These are phyloP conservation scores for Mortierella sp. DNA, from an alignment of 371 early-diverging fungal species.

Conservation along the genomic window DNA sequence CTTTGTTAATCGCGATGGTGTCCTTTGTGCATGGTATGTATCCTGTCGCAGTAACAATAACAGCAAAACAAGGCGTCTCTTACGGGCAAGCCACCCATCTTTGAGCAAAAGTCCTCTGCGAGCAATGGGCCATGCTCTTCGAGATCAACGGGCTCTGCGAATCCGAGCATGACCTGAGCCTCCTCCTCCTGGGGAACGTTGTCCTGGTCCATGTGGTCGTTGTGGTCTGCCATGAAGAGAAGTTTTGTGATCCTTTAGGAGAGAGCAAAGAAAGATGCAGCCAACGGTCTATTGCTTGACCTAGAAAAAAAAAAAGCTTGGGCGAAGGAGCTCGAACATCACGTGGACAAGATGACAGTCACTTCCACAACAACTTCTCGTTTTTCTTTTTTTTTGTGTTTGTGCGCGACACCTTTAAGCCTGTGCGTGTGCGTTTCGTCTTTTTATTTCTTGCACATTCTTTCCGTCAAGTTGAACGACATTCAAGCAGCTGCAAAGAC, in stretches of 20 bases:
- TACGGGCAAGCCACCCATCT: slow-evolving; percentile 93
- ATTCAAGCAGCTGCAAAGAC: not conserved
- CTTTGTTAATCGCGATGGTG: not conserved
- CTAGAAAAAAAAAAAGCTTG: not conserved
- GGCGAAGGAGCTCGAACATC: slow-evolving; percentile 2
- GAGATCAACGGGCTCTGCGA: slow-evolving; percentile 75
- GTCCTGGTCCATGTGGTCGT: slow-evolving; percentile 18
- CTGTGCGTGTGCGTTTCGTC: not conserved
- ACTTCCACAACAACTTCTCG: not conserved
- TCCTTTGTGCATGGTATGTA: not conserved
- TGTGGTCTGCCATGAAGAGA: slow-evolving; percentile 29
- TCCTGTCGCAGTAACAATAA: not conserved
- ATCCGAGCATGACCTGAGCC: slow-evolving; percentile 77
- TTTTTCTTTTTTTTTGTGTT: not conserved
- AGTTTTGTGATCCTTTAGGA: not conserved
- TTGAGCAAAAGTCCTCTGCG: slow-evolving; percentile 84
- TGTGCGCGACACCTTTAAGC: not conserved
- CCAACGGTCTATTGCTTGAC: not conserved
- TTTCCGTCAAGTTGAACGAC: not conserved
- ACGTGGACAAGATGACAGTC: not conserved
- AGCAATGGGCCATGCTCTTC: slow-evolving; percentile 69
- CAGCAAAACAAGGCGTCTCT: slow-evolving; percentile 22
- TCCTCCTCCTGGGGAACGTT: slow-evolving; percentile 23
- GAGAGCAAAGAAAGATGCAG: not conserved
- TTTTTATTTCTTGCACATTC: not conserved